Evolutionary conservation across 768 basidiomycete species (phyloP), one percentile per base, ranked within the genome.

Genomic region (Galerina marginata): DNA sequence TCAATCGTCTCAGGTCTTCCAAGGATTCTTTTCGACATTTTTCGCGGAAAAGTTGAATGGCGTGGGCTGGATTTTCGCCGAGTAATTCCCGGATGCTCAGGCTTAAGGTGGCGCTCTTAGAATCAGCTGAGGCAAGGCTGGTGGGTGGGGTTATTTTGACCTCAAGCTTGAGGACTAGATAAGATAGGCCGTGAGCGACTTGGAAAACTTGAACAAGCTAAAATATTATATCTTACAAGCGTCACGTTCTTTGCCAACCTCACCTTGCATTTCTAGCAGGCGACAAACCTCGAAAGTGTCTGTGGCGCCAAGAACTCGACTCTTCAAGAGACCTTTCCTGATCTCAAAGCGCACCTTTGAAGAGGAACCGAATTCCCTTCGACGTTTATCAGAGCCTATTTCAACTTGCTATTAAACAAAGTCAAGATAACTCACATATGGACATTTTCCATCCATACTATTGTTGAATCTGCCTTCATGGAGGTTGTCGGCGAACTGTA

Each of bases 371-470:
- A 66, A 57, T 15, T 67, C 56, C 56, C 64, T 40, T 15, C 66
- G 39, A 20, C 25, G 23, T 37, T 67, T 20, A 26, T 54, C 10
- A 50, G 4, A 42, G 39, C 38, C n/a, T 4, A 50, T 15, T 15
- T 29, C 40, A 58, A 11, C 16, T 15, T 49, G 2, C 23, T 14
- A 39, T 10, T 4, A 6, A n/a, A 2, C 20, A 26, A 11, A 23
- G 43, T 48, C 11, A 25, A 33, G 46, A 25, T 15, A 6, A 26
- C 33, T 23, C 5, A 56, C 63, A 37, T 50, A 67, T 65, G 66
- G 54, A 67, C 39, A 48, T 70, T 70, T 39, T 70, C 67, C 7
- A 52, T 56, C 69, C 69, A 70, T 25, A 51, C 16, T 4, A 67
- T 66, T 4, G 47, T 36, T 20, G 61, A 11, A 40, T 44, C 44